These are phyloP conservation scores for Sordariomycetes sp. DNA, from an alignment of 2,329 filamentous ascomycete genomes.

Conservation along the genomic window DNA sequence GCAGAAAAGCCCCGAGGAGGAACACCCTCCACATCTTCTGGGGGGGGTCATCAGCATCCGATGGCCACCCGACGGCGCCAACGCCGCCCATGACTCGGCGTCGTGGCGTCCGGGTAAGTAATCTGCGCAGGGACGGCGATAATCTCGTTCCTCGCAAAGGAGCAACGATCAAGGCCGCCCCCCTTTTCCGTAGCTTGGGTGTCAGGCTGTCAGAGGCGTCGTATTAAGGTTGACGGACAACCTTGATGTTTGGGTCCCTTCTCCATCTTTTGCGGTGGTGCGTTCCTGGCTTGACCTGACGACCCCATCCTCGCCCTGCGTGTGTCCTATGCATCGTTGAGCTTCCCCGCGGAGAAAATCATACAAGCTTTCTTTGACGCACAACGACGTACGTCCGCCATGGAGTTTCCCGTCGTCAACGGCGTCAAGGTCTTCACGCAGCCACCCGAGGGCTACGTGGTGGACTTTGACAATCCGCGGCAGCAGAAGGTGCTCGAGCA, in stretches of 20 bases:
- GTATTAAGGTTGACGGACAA: neutral
- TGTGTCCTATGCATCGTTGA: neutral
- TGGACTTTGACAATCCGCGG: conserved; percentile 16
- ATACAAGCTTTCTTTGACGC: neutral
- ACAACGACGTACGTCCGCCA: neutral
- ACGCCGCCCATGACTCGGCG: too few species aligned
- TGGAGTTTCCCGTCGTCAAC: neutral
- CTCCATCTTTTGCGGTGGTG: neutral
- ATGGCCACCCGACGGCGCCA: too few species aligned
- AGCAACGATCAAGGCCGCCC: too few species aligned
- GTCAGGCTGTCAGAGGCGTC: too few species aligned
- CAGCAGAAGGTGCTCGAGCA: conserved; percentile 9
- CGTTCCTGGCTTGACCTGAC: neutral
- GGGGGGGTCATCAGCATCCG: too few species aligned
- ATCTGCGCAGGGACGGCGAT: too few species aligned
- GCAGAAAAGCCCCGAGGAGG: too few species aligned
- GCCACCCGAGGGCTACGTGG: conserved; percentile 10
- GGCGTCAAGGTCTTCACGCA: neutral
- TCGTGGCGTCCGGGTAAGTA: too few species aligned
- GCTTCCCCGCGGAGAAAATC: too few species aligned
- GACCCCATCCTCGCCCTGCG: neutral
- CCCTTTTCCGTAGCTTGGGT: too few species aligned
- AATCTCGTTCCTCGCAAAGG: too few species aligned
- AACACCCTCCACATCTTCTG: too few species aligned
- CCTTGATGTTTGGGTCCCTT: neutral